phyloP scores from a whole-genome alignment of 352 stramenopile species.

The Phytophthora constricta region DNA sequence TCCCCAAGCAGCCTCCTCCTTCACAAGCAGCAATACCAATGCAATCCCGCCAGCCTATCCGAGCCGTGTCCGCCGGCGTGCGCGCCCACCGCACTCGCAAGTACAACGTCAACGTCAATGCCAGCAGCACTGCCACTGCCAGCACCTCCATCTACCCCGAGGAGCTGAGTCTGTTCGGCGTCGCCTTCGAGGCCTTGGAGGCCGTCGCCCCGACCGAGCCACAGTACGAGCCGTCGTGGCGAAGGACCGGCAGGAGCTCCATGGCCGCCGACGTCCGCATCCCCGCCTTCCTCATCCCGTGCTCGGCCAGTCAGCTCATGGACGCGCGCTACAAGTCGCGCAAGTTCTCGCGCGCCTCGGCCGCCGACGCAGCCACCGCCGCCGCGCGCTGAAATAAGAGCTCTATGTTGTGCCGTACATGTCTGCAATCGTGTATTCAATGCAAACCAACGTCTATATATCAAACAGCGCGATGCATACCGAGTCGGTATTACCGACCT shows the following conservation, averaged over 20 bases:
- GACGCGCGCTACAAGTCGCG: slow-evolving; percentile 52
- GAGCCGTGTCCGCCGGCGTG: slow-evolving; percentile 23
- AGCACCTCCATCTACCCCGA: slow-evolving; percentile 5
- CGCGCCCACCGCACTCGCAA: slow-evolving; percentile 16
- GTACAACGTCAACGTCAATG: slow-evolving; percentile 11
- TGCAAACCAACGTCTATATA: background rate
- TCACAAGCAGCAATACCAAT: slow-evolving; percentile 18
- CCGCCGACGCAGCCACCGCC: slow-evolving; percentile 7
- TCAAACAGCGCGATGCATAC: too few species aligned
- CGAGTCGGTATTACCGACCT: too few species aligned
- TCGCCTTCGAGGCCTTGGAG: background rate
- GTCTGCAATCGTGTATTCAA: background rate
- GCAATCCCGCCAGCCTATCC: slow-evolving; percentile 23
- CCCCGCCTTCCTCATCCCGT: slow-evolving; percentile 64
- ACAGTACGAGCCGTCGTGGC: slow-evolving; percentile 33
- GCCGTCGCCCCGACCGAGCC: background rate
- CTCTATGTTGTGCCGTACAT: background rate
- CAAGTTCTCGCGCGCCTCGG: slow-evolving; percentile 19
- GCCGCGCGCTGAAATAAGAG: slow-evolving; percentile 4
- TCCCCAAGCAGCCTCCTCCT: slow-evolving; percentile 14
- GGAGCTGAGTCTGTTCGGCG: background rate
- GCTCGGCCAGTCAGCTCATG: slow-evolving; percentile 60
- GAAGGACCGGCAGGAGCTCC: slow-evolving; percentile 29
- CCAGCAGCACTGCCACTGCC: slow-evolving; percentile 15
- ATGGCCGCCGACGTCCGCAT: slow-evolving; percentile 55